These are phyloP conservation scores for Endocarpon pusillum DNA, from an alignment of 495 filamentous ascomycete genomes.

Conservation along the genomic window DNA sequence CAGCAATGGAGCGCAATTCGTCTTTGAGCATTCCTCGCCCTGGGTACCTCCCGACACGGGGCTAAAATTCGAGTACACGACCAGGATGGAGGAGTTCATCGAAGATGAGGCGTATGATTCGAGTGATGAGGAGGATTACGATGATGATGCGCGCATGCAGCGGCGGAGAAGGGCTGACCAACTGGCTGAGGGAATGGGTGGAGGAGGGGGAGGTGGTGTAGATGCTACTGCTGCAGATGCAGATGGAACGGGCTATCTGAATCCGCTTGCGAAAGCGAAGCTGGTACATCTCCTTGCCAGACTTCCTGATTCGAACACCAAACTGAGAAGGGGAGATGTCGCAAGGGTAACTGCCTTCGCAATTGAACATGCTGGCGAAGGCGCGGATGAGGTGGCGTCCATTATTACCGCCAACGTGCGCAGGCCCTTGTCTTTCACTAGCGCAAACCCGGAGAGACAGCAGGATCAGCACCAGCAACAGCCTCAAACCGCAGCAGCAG, in stretches of 20 bases:
- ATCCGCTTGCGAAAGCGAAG: constrained; percentile 70
- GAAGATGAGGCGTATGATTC: constrained; percentile 74
- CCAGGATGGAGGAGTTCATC: constrained; percentile 56
- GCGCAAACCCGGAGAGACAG: constrained; percentile 38
- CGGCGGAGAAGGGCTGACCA: constrained; percentile 24
- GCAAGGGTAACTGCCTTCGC: constrained; percentile 79
- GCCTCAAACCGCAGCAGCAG: constrained; percentile 23
- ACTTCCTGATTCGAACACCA: constrained; percentile 57
- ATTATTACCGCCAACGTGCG: constrained; percentile 71
- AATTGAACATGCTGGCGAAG: constrained; percentile 63
- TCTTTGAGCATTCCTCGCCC: constrained; percentile 53
- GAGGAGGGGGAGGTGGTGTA: constrained; percentile 21
- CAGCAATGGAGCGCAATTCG: constrained; percentile 15
- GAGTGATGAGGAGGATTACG: constrained; percentile 73
- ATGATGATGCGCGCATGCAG: constrained; percentile 47
- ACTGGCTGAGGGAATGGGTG: no score
- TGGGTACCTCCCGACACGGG: constrained; percentile 54
- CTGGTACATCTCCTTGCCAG: constrained; percentile 63
- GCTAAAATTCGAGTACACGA: constrained; percentile 59
- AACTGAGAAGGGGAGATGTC: constrained; percentile 70
- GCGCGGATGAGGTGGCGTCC: constrained; percentile 76
- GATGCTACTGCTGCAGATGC: constrained; percentile 17
- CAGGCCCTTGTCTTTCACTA: constrained; percentile 44
- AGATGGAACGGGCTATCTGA: constrained; percentile 58
- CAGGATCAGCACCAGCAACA: constrained; percentile 20